Evolutionary conservation across 345 rosid genomes (phyloP).

Genomic region (Lepidium didymum): DNA sequence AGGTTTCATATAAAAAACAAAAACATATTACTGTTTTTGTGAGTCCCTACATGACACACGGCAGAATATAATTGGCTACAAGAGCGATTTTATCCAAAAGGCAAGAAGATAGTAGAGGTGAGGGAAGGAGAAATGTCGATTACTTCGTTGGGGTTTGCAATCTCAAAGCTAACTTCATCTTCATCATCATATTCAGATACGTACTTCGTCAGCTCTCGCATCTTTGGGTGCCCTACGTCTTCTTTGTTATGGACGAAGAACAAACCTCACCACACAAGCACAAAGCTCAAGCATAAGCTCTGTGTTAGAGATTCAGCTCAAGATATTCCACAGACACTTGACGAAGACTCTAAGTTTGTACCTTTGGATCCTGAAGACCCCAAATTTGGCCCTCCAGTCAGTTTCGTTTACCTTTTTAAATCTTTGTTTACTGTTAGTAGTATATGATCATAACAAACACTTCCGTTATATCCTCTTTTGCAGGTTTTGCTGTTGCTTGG

Average conservation of each 20-base stretch:
- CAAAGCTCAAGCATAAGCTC: conserved; percentile 26
- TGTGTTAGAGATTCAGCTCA: conserved; percentile 28
- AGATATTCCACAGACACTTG: conserved; percentile 53
- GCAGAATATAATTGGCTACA: not conserved
- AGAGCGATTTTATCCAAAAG: conserved; percentile 1
- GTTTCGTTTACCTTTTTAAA: conserved; percentile 38
- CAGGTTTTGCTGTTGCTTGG: conserved; percentile 79
- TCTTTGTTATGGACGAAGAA: conserved; percentile 13
- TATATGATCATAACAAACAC: conserved; percentile 4
- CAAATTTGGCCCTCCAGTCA: conserved; percentile 78
- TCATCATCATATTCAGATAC: not conserved
- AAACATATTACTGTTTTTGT: no score
- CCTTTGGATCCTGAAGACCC: conserved; percentile 72
- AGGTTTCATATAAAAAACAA: no score
- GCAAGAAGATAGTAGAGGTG: not conserved
- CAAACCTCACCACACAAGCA: not conserved
- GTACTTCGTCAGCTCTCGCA: not conserved
- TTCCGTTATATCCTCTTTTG: not conserved
- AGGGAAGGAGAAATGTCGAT: conserved; percentile 17
- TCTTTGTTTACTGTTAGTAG: not conserved
- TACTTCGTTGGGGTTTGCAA: conserved; percentile 18
- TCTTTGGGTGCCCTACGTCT: not conserved
- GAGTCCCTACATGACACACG: conserved; percentile 7
- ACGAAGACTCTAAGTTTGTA: conserved; percentile 82
- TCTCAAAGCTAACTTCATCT: conserved; percentile 4